Evolutionary conservation across 2,329 filamentous ascomycete genomes (phyloP).

Genomic region (Coniochaeta pulveracea): DNA sequence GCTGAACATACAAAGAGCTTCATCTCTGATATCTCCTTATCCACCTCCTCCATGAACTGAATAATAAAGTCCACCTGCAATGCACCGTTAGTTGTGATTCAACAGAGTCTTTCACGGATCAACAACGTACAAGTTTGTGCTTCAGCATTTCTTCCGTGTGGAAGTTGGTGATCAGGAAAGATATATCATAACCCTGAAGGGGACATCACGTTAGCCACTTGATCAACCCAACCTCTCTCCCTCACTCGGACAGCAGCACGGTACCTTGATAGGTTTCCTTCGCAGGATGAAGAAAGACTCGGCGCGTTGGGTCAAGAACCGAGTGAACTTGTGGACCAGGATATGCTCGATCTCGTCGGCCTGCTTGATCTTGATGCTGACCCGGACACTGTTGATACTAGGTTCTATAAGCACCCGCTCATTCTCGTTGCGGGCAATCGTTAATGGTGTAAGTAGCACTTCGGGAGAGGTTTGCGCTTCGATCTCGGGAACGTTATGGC

Average conservation of each 20-base stretch:
- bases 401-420: slow-evolving; percentile 94
- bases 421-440: slow-evolving; percentile 89
- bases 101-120: too few relatives aligned
- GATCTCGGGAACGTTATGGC: slow-evolving; percentile 96
- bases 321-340: slow-evolving; percentile 94
- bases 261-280: slow-evolving; percentile 87
- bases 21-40: slow-evolving; percentile 99
- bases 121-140: too few relatives aligned
- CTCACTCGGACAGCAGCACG: neutral
- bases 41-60: slow-evolving; percentile 98
- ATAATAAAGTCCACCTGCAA: slow-evolving; percentile 99
- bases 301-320: slow-evolving; percentile 90
- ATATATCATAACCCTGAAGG: slow-evolving; percentile 86
- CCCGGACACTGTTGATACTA: slow-evolving; percentile 89
- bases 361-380: slow-evolving; percentile 99
- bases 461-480: slow-evolving; percentile 90
- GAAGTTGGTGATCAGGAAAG: slow-evolving; percentile 96
- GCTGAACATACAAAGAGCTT: slow-evolving; percentile 79
- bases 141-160: slow-evolving; percentile 98
- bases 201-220: neutral
- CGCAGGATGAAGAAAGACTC: slow-evolving; percentile 95
- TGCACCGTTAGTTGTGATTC: too few relatives aligned
- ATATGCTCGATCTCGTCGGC: slow-evolving; percentile 98
- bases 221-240: too few relatives aligned
- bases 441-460: slow-evolving; percentile 82